Evolutionary conservation across 805 yeast genomes (phyloP).

Genomic region (Cyberlindnera misumaiensis): DNA sequence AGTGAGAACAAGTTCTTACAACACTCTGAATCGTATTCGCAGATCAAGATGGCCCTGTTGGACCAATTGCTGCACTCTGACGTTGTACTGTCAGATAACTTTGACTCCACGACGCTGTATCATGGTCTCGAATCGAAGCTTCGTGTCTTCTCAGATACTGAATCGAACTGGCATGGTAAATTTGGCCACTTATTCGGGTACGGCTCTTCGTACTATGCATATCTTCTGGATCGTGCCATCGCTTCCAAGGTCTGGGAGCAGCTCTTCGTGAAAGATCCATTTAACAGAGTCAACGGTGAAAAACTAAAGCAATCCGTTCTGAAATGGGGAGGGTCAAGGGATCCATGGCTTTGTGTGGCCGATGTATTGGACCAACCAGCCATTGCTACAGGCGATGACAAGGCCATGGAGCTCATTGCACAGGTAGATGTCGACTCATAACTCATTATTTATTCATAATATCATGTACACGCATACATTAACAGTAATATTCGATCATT

Average conservation of each 20-base stretch:
- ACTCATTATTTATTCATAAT: neutral
- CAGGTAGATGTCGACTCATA: constrained; percentile 13
- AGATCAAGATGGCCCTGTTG: constrained; percentile 80
- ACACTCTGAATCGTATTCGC: constrained; percentile 75
- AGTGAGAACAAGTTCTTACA: constrained; percentile 46
- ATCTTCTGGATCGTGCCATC: constrained; percentile 84
- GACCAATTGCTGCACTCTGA: constrained; percentile 70
- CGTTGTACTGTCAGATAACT: constrained; percentile 30
- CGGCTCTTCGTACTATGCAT: constrained; percentile 91
- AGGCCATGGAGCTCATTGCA: constrained; percentile 59
- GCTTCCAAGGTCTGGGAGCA: constrained; percentile 80
- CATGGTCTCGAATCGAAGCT: constrained; percentile 56
- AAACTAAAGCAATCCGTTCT: constrained; percentile 63
- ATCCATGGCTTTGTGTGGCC: constrained; percentile 83
- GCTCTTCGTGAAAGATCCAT: constrained; percentile 65
- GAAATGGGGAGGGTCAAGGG: constrained; percentile 90
- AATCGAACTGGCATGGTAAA: constrained; percentile 87
- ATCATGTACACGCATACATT: neutral
- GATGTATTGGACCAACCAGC: constrained; percentile 64
- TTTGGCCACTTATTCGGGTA: constrained; percentile 91
- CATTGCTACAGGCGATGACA: constrained; percentile 57
- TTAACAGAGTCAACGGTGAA: constrained; percentile 67
- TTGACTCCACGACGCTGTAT: constrained; percentile 57
- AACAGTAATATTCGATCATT: neutral
- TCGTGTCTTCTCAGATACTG: constrained; percentile 57